Percentiles rank a stretch among this genome's conserved stretches.
phyloP scores from a whole-genome alignment of 78 protist species.

The Bodo saltans region DNA sequence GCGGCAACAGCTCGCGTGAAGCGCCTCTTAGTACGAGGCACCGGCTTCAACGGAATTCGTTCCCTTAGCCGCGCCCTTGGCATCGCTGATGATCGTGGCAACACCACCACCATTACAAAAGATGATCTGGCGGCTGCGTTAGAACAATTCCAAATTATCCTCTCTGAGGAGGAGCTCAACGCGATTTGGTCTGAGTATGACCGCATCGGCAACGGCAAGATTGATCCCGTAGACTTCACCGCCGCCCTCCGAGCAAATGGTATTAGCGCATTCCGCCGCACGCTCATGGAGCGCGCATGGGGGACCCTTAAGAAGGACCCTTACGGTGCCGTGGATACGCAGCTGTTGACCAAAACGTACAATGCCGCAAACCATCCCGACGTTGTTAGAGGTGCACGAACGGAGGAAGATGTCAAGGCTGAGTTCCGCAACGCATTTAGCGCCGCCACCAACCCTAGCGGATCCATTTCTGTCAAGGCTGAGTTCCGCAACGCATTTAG shows the following conservation, averaged over 20 bases:
- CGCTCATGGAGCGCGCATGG: not conserved
- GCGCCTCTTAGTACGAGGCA: not conserved
- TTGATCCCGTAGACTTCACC: not conserved
- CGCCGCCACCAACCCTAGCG: conserved; percentile 28
- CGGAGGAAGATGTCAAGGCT: not conserved
- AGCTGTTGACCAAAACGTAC: not conserved
- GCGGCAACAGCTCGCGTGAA: no score
- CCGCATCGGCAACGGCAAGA: not conserved
- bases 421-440: not conserved
- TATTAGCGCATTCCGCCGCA: not conserved
- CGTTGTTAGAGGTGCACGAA: not conserved
- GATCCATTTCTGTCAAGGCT: not conserved
- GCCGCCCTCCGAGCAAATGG: not conserved
- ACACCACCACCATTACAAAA: not conserved
- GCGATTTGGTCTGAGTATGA: not conserved
- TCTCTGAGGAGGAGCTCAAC: not conserved
- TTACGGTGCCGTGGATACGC: not conserved
- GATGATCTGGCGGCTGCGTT: not conserved
- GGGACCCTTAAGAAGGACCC: not conserved
- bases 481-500: not conserved
- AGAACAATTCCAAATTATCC: not conserved
- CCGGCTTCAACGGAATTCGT: conserved; percentile 6
- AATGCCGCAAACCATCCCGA: conserved; percentile 3
- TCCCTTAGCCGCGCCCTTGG: not conserved
- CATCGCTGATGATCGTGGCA: conserved; percentile 4